phyloP scores from a whole-genome alignment of 495 filamentous ascomycete species.

The Penicillium lividum region DNA sequence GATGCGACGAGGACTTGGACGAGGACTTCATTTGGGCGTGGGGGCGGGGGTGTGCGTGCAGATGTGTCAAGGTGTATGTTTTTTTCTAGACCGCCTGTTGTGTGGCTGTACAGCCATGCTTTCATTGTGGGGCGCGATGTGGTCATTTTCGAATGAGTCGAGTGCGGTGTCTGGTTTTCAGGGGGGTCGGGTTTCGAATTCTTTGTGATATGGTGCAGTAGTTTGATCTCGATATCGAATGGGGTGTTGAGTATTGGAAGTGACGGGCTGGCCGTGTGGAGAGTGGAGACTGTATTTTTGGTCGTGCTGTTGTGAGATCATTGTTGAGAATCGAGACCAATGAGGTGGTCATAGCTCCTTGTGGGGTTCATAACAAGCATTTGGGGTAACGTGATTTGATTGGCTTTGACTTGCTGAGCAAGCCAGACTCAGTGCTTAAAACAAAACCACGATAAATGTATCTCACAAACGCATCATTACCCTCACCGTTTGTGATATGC shows the following conservation, averaged over 20 bases:
- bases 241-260: neutral
- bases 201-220: neutral
- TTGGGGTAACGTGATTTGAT: neutral
- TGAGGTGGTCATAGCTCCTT: conserved; percentile 5
- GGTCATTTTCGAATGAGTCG: conserved; percentile 14
- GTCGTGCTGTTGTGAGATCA: neutral
- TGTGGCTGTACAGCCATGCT: conserved; percentile 60
- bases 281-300: neutral
- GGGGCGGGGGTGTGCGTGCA: conserved; percentile 42
- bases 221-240: neutral
- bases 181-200: neutral
- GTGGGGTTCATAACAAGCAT: neutral
- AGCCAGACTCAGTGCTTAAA: too few relatives aligned
- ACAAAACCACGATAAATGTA: too few relatives aligned
- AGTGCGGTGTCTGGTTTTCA: neutral
- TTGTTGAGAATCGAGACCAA: neutral
- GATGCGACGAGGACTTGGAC: conserved; percentile 55
- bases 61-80: conserved; percentile 52
- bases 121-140: conserved; percentile 47
- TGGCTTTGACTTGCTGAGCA: neutral
- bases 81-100: conserved; percentile 54
- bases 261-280: neutral
- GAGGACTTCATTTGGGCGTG: conserved; percentile 49
- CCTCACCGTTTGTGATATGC: too few relatives aligned
- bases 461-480: too few relatives aligned